These are phyloP conservation scores for Globisporangium spiculum DNA, from an alignment of 352 stramenopile species.

Conservation along the genomic window DNA sequence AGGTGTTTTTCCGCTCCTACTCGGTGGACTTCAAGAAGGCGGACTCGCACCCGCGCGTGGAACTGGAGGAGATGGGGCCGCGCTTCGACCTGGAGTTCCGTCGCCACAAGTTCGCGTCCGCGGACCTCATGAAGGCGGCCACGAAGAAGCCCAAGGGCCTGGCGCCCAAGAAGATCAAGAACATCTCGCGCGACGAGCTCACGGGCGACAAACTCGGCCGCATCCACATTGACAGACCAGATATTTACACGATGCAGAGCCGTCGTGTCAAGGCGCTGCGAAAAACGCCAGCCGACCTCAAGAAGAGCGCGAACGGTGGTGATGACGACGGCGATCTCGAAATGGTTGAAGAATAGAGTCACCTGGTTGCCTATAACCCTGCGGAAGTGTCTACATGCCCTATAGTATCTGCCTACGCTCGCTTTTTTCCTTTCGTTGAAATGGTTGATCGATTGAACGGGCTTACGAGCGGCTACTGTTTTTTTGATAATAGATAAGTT, in stretches of 20 bases:
- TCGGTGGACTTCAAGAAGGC: conserved; percentile 93
- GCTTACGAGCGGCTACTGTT: not conserved
- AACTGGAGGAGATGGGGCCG: conserved; percentile 90
- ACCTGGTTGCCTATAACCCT: not conserved
- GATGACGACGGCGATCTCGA: conserved; percentile 37
- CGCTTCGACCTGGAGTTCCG: conserved; percentile 90
- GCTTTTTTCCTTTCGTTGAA: not conserved
- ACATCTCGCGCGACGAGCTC: conserved; percentile 95
- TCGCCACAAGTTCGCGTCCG: conserved; percentile 93
- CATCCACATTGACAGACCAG: conserved; percentile 97
- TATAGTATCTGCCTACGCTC: not conserved
- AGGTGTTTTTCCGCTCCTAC: conserved; percentile 96
- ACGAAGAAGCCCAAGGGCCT: conserved; percentile 93
- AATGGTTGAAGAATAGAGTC: conserved; percentile 22
- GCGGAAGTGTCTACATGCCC: not conserved
- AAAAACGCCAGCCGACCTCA: conserved; percentile 79
- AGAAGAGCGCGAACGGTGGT: conserved; percentile 42
- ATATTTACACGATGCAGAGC: conserved; percentile 96
- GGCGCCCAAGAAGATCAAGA: conserved; percentile 97
- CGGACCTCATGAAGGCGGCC: conserved; percentile 94
- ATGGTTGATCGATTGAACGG: not conserved
- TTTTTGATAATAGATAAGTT: conserved; percentile 4
- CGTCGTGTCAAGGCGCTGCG: conserved; percentile 94
- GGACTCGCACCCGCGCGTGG: conserved; percentile 81
- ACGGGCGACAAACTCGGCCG: conserved; percentile 98